Evolutionary conservation across 169 alveolate genomes (phyloP), one percentile per base, ranked within the genome.

Genomic region (Plasmodium billcollinsi): DNA sequence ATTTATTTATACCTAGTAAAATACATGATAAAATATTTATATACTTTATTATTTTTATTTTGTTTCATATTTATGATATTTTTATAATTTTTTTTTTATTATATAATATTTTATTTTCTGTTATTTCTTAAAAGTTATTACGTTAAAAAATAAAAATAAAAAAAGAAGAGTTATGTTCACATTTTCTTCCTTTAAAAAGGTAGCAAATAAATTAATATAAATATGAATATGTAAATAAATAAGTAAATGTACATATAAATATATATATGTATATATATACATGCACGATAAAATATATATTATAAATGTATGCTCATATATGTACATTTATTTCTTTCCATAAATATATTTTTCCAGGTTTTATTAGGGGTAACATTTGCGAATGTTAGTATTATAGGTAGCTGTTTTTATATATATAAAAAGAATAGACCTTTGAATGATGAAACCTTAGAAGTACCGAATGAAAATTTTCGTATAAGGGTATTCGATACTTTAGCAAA

Each of bases 291-390:
- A n/a, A n/a, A n/a, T 29, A 14, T 14, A 9, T 15, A 29, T 11
- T 11, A 3, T 15, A 26, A 67, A 33, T 49, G 14, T 45, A n/a
- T 39, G 7, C 11, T 65, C 39, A 14, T 33, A 43, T 39, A 15
- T 43, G 6, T 65, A 14, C 24, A 18, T 59, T 39, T 39, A 39
- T 39, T 39, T 39, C 47, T 39, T 5, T 39, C 11, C 11, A 39
- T 39, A 39, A 39, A 39, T 5, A 39, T 39, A 39, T 39, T 39
- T 39, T 74, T 62, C 47, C 49, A 83, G 91, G 47, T 86, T 12
- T 71, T 86, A 39, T n/a, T 86, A n/a, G 92, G 92, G 7, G 92
- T 86, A 71, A 86, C 78, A 14, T 74, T 54, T 54, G 86, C 92
- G n/a, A 86, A 73, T 59, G 92, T 56, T 9, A 70, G 92, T 1